Base-by-base conservation (phyloP, 768 basidiomycete species). In the Russula abietina region DNA sequence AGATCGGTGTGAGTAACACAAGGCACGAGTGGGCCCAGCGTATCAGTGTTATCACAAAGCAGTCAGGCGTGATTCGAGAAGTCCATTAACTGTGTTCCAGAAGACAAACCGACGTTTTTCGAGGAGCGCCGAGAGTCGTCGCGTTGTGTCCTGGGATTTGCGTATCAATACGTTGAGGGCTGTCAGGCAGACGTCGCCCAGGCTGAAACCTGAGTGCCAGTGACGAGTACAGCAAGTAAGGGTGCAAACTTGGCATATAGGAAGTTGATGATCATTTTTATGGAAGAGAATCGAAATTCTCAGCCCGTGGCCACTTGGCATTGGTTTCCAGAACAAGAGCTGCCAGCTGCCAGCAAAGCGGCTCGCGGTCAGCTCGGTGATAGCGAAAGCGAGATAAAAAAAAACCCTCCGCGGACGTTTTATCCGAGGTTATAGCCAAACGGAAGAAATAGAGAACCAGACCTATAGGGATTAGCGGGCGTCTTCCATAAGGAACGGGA, bases 271-370 rank as follows among this genome's bases (percentile, higher is more conserved):
- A 24, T 33, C 50, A 17, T 32, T 52, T 52, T 48, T 19, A 22
- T 17, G n/a, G 38, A 28, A 41, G 30, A 28, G 28, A 8, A 49
- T 49, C 22, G 19, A 43, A 33, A n/a, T 28, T 26, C 24, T 26
- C 24, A 45, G 41, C 19, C 38, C 46, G 57, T 52, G 50, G 49
- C 41, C 50, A 36, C 41, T 52, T 50, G 24, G 26, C 14, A 53
- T 58, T 58, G 48, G 41, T 3, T 22, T 32, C 46, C 28, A 52
- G 5, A 30, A 53, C 19, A 30, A 28, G 11, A 7, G 8, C 32
- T n/a, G 6, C 30, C n/a, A 32, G 6, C 33, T 64, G 57, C 58
- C 62, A 59, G 62, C 52, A 48, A 14, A 33, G 52, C 51, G 39
- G 38, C 10, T 17, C 55, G 22, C 38, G 12, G 3, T 8, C n/a